These are phyloP conservation scores for Triticum timopheevii DNA, from an alignment of 176 grass and related monocot species.

Conservation along the genomic window DNA sequence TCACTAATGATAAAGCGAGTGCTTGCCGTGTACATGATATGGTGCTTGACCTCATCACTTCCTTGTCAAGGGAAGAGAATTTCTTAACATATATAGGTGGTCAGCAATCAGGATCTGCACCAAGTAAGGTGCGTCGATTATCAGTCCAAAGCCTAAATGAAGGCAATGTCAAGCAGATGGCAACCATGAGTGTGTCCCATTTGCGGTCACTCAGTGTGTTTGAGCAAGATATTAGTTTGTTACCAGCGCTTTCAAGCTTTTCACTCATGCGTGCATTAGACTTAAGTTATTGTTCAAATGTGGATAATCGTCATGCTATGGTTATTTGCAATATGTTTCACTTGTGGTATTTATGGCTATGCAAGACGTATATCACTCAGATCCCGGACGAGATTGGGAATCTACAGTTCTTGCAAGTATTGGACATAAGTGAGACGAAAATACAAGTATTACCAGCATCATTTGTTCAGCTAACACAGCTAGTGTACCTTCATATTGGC, in stretches of 20 bases:
- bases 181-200: not conserved
- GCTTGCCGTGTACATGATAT: constrained; percentile 1
- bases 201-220: not conserved
- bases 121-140: not conserved
- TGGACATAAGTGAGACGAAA: fast-evolving
- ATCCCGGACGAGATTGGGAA: not conserved
- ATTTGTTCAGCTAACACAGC: not conserved
- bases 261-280: not conserved
- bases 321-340: not conserved
- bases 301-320: not conserved
- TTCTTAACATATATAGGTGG: not conserved
- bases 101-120: not conserved
- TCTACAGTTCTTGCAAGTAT: not conserved
- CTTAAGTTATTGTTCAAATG: fast-evolving
- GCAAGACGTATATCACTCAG: fast-evolving
- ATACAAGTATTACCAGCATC: not conserved
- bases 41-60: not conserved
- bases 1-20: not conserved
- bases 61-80: not conserved
- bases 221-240: fast-evolving
- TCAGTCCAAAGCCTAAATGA: not conserved
- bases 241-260: not conserved
- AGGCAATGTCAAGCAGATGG: not conserved
- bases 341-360: not conserved
- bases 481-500: fast-evolving